Conservation (phyloP, 2,329 filamentous ascomycete genomes). For the Apiospora rasikravindrae region DNA sequence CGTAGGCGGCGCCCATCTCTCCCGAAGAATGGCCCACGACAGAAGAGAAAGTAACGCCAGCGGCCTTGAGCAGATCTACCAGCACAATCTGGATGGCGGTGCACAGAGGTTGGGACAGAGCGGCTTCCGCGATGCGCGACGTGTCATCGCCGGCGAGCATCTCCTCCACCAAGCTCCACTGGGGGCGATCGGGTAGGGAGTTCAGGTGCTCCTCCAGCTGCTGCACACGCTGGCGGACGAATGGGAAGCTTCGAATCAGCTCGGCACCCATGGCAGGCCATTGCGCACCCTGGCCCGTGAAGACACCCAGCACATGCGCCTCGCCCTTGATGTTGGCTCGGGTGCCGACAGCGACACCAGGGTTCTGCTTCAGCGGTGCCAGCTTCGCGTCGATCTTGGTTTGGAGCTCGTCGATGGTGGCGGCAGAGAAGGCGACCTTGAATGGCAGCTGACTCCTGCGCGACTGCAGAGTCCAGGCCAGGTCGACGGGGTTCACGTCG, state of each 20-base stretch:
- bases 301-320: conserved; percentile 32
- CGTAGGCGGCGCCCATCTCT: conserved; percentile 57
- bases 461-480: neutral
- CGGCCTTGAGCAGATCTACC: conserved; percentile 36
- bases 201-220: conserved; percentile 4
- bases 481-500: neutral
- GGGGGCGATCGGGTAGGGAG: conserved; percentile 18
- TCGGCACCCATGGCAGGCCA: conserved; percentile 40
- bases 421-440: neutral
- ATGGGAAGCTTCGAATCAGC: conserved; percentile 26
- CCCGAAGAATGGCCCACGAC: conserved; percentile 56
- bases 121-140: conserved; percentile 26
- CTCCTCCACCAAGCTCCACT: conserved; percentile 21
- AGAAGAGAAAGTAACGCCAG: conserved; percentile 40
- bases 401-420: neutral
- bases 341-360: neutral
- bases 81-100: conserved; percentile 48
- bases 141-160: conserved; percentile 18
- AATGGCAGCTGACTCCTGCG: neutral
- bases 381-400: neutral
- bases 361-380: neutral
- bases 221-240: neutral
- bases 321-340: neutral
- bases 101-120: conserved; percentile 43
- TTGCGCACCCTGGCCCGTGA: conserved; percentile 43